These are phyloP conservation scores for Baorangia bicolor DNA, from an alignment of 768 basidiomycete genomes.

Conservation along the genomic window DNA sequence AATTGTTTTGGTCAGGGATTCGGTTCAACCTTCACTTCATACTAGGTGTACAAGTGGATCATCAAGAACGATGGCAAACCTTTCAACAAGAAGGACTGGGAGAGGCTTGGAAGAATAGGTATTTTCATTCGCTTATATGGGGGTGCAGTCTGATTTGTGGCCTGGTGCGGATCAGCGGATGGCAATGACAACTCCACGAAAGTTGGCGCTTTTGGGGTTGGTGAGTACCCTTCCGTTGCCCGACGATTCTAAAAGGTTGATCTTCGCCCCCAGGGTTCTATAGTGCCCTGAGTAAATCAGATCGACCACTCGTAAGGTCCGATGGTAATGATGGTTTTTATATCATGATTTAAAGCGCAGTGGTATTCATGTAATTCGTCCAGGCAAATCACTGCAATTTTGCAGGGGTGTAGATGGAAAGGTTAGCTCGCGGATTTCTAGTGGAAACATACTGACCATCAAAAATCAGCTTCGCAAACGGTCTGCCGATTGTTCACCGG, in stretches of 20 bases:
- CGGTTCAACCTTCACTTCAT: background rate
- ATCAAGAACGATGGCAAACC: constrained; percentile 9
- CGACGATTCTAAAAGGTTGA: background rate
- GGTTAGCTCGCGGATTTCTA: background rate
- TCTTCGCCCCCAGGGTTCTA: constrained; percentile 10
- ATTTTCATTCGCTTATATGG: background rate
- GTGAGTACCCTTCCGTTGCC: background rate
- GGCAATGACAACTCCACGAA: constrained; percentile 14
- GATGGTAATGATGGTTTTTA: background rate
- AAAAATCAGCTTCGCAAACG: constrained; percentile 3
- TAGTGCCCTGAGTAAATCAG: constrained; percentile 17
- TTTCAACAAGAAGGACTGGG: constrained; percentile 8
- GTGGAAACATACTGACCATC: background rate
- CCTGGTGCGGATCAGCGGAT: background rate
- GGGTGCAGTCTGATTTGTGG: background rate
- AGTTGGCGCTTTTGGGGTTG: constrained; percentile 20
- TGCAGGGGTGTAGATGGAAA: constrained; percentile 4
- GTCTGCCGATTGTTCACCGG: background rate
- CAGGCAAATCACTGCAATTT: constrained; percentile 17
- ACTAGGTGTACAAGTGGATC: constrained; percentile 12
- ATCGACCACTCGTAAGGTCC: constrained; percentile 14
- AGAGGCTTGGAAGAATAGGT: constrained; percentile 18
- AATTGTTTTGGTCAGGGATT: background rate
- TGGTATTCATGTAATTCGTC: background rate
- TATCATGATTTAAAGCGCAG: background rate